Base-by-base conservation (phyloP, 768 basidiomycete species). In the Trametes gibbosa region DNA sequence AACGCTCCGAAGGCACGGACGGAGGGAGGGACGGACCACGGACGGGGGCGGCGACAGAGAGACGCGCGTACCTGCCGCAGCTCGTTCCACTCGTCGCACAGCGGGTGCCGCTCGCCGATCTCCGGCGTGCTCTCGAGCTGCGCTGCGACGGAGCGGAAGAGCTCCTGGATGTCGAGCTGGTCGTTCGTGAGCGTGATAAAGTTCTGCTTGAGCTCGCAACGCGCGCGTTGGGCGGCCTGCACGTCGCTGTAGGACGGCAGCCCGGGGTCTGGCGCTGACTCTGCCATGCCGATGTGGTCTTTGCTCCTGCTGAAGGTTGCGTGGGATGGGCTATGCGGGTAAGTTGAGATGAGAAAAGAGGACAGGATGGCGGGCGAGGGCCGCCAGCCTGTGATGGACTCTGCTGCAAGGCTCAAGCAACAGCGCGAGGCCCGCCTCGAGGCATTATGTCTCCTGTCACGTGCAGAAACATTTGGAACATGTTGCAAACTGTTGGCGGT, bases 81-180 rank as follows among this genome's bases (percentile, higher is more conserved):
- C 40, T 19, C 53, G 41, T 68, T 62, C 69, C 69, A 70, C 35
- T 70, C 69, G 4, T 50, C 51, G 17, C 41, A 37, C 14, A 70
- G 56, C 29, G 63, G 59, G 48, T 68, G 63, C 29, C 55, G 43
- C 48, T 67, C 63, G 16, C 67, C 69, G 51, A 70, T 64, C 55
- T 68, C 53, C 21, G 66, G 64, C 21, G 67, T 70, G 41, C 62
- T 59, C 56, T 67, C 69, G 29, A 70, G 65, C 53, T 68, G 58
- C 1, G 59, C 54, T 3, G 69, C 56, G 49, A 68, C 69, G 23
- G 61, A 63, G 46, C 56, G 57, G 66, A 70, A 70, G 34, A 70
- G 65, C 40, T 60, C 54, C 50, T 68, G 66, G 39, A 70, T 70
- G 39, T 70, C 67, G 37, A 64, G 59, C 53, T 70, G 69, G 59